Base-by-base conservation (phyloP, 2,329 filamentous ascomycete species). In the Botrytis squamosa region DNA sequence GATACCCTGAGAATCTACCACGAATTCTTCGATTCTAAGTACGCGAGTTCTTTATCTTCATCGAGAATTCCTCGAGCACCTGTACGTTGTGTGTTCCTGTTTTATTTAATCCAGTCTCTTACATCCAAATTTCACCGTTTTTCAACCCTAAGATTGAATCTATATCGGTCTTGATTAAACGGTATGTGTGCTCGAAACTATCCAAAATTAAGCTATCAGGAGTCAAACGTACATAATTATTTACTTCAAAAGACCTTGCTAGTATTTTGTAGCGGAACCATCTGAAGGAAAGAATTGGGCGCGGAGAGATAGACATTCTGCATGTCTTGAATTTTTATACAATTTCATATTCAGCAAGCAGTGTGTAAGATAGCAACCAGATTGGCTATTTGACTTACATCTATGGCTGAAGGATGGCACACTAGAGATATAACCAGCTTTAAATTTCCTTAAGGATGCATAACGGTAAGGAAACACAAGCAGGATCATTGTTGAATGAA, bases 81-180 rank as follows among this genome's bases (percentile, higher is more conserved):
- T n/a, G 5, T 3, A n/a, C 6, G 3, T n/a, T 55, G 1, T n/a
- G 2, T n/a, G 49, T 0, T 55, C 7, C 25, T n/a, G 5, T 55
- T 16, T 55, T 3, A 7, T 55, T n/a, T 1, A 3, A n/a, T n/a
- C 4, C 12, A n/a, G 25, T n/a, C 10, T n/a, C 2, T 1, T 16
- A 16, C 5, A 55, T 55, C 25, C 16, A n/a, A 12, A n/a, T 16
- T 16, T 55, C 12, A 55, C 46, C 8, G 25, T 49, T 25, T 25
- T 49, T 10, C 20, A 22, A 49, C 46, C 46, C 46, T 4, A 10
- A 22, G 8, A 49, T 49, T 22, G 46, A 25, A 49, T 25, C 1
- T 3, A 49, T 10, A 22, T 49, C 44, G 20, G 1, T 49, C 20
- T 49, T 49, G 20, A 0, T 49, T 6, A 3, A 49, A 49, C 20